These are phyloP conservation scores for Rhodotorula sp. DNA, from an alignment of 1,284 basidiomycete species.

Conservation along the genomic window DNA sequence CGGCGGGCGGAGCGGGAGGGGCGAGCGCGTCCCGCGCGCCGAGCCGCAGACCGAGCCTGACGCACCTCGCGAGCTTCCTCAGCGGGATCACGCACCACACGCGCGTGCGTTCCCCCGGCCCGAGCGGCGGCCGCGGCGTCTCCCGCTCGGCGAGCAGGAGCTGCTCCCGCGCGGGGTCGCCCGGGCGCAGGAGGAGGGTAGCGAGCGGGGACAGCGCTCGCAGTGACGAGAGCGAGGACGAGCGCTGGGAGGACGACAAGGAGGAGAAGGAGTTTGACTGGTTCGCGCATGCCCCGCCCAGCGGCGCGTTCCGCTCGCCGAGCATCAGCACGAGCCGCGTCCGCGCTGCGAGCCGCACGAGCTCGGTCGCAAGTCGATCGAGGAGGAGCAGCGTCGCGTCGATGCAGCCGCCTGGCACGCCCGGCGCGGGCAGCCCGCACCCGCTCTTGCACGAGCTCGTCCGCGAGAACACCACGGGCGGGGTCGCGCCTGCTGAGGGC, in stretches of 20 bases:
- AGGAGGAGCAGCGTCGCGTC: not conserved
- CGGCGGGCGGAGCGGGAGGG: not conserved
- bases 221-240: constrained; percentile 8
- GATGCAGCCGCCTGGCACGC: not conserved
- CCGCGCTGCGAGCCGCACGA: constrained; percentile 21
- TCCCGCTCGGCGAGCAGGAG: constrained; percentile 19
- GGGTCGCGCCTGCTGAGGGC: too few species aligned
- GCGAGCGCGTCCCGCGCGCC: not conserved
- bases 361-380: constrained; percentile 19
- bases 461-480: constrained; percentile 39
- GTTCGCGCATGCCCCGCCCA: constrained; percentile 1
- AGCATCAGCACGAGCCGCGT: not conserved
- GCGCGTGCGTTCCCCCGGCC: constrained; percentile 32
- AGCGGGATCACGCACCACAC: constrained; percentile 41
- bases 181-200: not conserved
- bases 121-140: constrained; percentile 36
- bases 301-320: constrained; percentile 10
- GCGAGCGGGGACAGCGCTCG: constrained; percentile 7
- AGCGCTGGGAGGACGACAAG: not conserved
- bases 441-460: constrained; percentile 35
- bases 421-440: constrained; percentile 13
- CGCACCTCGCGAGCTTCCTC: constrained; percentile 40
- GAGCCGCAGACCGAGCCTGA: constrained; percentile 22
- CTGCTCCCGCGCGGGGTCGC: not conserved
- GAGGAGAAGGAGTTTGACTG: constrained; percentile 3